Conservation (phyloP, 2,329 filamentous ascomycete genomes). For the Phialophora verrucosa region DNA sequence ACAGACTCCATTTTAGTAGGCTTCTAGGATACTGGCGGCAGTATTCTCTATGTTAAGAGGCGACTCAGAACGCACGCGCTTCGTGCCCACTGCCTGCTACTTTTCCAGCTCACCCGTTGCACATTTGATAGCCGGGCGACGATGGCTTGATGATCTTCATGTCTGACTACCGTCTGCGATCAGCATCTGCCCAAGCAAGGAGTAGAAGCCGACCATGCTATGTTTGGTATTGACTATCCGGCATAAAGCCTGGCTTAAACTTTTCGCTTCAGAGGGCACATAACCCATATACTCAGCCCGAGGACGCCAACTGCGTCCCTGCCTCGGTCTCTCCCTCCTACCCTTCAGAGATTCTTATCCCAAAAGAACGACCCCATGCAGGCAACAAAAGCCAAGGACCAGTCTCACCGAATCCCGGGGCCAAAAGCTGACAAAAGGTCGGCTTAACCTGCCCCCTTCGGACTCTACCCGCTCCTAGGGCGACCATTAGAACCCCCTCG, state of each 20-base stretch:
- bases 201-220: neutral
- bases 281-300: neutral
- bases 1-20: neutral
- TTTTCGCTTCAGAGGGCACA: neutral
- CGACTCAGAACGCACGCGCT: neutral
- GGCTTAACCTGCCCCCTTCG: neutral
- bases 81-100: neutral
- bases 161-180: neutral
- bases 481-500: neutral
- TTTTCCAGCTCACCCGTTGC: neutral
- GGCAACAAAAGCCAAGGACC: neutral
- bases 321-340: no score
- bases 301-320: neutral
- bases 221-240: neutral
- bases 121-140: neutral
- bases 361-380: neutral
- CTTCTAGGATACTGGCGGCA: neutral
- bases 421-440: constrained; percentile 7
- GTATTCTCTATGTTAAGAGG: neutral
- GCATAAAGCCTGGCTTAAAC: neutral
- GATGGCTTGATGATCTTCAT: neutral
- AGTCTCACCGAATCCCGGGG: neutral
- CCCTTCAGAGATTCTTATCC: neutral
- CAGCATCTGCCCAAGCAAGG: neutral
- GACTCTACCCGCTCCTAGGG: neutral